These are phyloP conservation scores for Fonsecaea nubica DNA, from an alignment of 2,329 filamentous ascomycete genomes.

Conservation along the genomic window DNA sequence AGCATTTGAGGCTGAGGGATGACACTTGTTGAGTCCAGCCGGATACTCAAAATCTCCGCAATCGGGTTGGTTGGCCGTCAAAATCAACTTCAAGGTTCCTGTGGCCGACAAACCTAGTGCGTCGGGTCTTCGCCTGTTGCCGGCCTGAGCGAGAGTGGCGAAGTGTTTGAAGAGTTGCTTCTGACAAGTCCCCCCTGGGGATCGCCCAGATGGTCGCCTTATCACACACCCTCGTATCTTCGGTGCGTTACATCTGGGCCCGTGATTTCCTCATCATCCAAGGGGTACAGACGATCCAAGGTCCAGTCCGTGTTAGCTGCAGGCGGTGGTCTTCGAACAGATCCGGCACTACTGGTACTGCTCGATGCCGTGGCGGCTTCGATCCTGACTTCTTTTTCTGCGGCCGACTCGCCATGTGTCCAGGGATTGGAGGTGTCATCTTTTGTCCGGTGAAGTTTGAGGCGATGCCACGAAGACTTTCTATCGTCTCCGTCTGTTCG, in stretches of 20 bases:
- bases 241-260: slow-evolving; percentile 24
- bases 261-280: slow-evolving; percentile 37
- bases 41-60: neutral
- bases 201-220: neutral
- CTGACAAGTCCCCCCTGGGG: slow-evolving; percentile 3
- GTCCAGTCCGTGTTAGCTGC: slow-evolving; percentile 28
- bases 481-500: slow-evolving; percentile 12
- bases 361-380: slow-evolving; percentile 26
- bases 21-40: neutral
- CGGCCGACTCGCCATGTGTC: slow-evolving; percentile 5
- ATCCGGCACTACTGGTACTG: slow-evolving; percentile 31
- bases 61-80: neutral
- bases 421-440: slow-evolving; percentile 6
- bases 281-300: slow-evolving; percentile 38
- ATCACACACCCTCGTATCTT: slow-evolving; percentile 28
- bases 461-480: slow-evolving; percentile 23
- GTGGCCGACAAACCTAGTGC: neutral
- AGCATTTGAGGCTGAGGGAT: neutral
- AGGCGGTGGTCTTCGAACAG: slow-evolving; percentile 19
- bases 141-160: slow-evolving; percentile 3
- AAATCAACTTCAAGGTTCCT: neutral
- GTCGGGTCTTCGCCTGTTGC: neutral
- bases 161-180: slow-evolving; percentile 10
- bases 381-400: slow-evolving; percentile 28
- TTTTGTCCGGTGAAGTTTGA: slow-evolving; percentile 11